Evolutionary conservation across 805 yeast genomes (phyloP).

Genomic region (Kuraishia ogatae): DNA sequence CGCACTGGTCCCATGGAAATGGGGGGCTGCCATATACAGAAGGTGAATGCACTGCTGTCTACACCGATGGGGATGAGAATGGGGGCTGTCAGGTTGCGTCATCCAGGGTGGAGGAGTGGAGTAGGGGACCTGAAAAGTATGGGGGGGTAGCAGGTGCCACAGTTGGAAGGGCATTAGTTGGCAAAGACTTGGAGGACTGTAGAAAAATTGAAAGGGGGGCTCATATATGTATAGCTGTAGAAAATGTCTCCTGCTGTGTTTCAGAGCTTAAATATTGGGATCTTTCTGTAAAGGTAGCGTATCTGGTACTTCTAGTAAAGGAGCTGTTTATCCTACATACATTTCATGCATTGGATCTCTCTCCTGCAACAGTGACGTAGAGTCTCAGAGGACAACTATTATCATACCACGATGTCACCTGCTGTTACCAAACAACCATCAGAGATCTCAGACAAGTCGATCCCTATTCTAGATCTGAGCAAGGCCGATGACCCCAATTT

Average conservation of each 20-base stretch:
- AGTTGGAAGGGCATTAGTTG: neutral
- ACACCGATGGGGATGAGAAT: neutral
- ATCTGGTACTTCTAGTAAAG: too few relatives aligned
- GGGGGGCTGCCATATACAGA: neutral
- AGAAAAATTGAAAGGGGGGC: neutral
- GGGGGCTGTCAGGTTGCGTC: neutral
- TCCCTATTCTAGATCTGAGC: conserved; percentile 38
- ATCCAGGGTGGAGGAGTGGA: neutral
- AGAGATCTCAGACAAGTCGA: neutral
- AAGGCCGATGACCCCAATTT: conserved; percentile 31
- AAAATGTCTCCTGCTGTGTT: neutral
- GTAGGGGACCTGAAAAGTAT: neutral
- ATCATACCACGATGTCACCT: neutral
- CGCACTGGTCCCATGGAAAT: too few relatives aligned
- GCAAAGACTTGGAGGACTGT: neutral
- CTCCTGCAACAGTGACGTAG: too few relatives aligned
- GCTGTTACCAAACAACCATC: neutral
- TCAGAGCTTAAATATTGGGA: too few relatives aligned
- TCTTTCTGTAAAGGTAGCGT: too few relatives aligned
- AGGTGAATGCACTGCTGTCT: neutral
- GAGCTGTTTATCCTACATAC: neutral
- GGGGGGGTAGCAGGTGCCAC: neutral
- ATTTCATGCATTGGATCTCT: neutral
- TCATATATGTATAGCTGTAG: neutral
- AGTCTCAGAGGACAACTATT: neutral